These are phyloP conservation scores for Cladosporium cucumerinum DNA, from an alignment of 2,329 filamentous ascomycete genomes.

Conservation along the genomic window DNA sequence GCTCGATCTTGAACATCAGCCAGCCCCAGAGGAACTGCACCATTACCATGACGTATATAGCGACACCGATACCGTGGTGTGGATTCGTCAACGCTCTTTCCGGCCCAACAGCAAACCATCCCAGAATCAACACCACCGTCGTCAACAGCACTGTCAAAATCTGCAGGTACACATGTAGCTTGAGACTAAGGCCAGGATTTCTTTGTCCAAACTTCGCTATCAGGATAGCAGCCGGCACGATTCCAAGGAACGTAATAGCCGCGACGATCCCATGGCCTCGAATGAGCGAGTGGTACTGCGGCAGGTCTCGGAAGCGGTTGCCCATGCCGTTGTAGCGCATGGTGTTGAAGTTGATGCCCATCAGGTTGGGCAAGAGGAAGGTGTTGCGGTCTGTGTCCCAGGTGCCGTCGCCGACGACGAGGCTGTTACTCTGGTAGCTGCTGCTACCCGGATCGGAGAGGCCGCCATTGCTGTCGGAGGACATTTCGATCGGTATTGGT, in stretches of 20 bases:
- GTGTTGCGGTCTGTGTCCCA: slow-evolving; percentile 76
- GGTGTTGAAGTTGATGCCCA: slow-evolving; percentile 73
- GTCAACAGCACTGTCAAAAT: slow-evolving; percentile 65
- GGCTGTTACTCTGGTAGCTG: slow-evolving; percentile 69
- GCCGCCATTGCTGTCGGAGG: slow-evolving; percentile 21
- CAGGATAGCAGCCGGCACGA: slow-evolving; percentile 72
- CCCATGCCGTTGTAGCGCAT: slow-evolving; percentile 88
- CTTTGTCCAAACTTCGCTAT: slow-evolving; percentile 67
- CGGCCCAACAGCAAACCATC: slow-evolving; percentile 74
- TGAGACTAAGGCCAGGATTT: slow-evolving; percentile 58
- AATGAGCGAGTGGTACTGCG: slow-evolving; percentile 69
- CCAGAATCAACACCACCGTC: slow-evolving; percentile 69
- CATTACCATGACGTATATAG: slow-evolving; percentile 70
- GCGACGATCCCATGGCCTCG: slow-evolving; percentile 69
- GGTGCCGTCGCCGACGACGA: slow-evolving; percentile 76
- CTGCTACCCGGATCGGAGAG: slow-evolving; percentile 69
- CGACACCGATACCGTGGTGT: slow-evolving; percentile 79
- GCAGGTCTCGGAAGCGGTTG: slow-evolving; percentile 68
- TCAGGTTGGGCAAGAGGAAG: slow-evolving; percentile 73
- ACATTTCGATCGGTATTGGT: slow-evolving; percentile 23
- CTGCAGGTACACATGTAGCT: slow-evolving; percentile 71
- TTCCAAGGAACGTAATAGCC: slow-evolving; percentile 68
- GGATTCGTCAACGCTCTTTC: slow-evolving; percentile 71
- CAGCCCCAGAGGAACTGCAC: slow-evolving; percentile 69
- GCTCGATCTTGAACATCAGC: slow-evolving; percentile 55